Percentiles rank a stretch among this genome's conserved stretches.
Conservation (phyloP, 2,329 filamentous ascomycete species). For the Amphichorda felina region DNA sequence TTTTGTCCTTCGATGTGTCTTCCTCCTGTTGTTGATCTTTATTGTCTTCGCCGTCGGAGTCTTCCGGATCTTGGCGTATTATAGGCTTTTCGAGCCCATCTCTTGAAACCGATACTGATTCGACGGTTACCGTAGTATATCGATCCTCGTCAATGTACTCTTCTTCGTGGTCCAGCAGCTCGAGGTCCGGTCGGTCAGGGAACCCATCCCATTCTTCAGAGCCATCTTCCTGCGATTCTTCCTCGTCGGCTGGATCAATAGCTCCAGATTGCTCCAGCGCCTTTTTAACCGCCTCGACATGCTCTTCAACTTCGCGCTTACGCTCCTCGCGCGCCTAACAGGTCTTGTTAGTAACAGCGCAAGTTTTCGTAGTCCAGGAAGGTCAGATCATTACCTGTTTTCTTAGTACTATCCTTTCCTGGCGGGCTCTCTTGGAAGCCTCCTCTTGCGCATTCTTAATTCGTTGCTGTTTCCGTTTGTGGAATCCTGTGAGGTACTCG, state of each 20-base stretch:
- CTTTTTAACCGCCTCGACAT: conserved; percentile 65
- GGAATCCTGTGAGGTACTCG: conserved; percentile 90
- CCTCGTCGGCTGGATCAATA: conserved; percentile 23
- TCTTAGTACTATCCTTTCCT: conserved; percentile 63
- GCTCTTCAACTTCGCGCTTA: conserved; percentile 68
- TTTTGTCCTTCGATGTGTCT: conserved; percentile 9
- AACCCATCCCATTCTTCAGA: conserved; percentile 56
- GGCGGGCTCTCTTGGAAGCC: conserved; percentile 62
- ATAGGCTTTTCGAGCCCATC: conserved; percentile 54
- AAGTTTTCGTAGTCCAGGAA: background rate
- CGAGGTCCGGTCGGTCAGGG: conserved; percentile 32
- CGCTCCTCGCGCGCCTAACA: conserved; percentile 70
- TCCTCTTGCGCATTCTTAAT: conserved; percentile 76
- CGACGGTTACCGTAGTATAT: conserved; percentile 89
- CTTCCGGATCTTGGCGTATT: conserved; percentile 16
- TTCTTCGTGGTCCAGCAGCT: conserved; percentile 66
- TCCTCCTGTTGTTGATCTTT: conserved; percentile 13
- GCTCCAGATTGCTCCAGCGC: conserved; percentile 50
- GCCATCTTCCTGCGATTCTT: conserved; percentile 27
- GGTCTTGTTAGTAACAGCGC: background rate
- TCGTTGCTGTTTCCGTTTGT: conserved; percentile 84
- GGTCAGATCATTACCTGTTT: conserved; percentile 50
- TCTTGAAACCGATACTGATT: conserved; percentile 70
- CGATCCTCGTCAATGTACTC: conserved; percentile 96
- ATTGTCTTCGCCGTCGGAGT: conserved; percentile 11